Evolutionary conservation across 192 early-diverging fungal genomes (phyloP).

Genomic region (Podila epigama): DNA sequence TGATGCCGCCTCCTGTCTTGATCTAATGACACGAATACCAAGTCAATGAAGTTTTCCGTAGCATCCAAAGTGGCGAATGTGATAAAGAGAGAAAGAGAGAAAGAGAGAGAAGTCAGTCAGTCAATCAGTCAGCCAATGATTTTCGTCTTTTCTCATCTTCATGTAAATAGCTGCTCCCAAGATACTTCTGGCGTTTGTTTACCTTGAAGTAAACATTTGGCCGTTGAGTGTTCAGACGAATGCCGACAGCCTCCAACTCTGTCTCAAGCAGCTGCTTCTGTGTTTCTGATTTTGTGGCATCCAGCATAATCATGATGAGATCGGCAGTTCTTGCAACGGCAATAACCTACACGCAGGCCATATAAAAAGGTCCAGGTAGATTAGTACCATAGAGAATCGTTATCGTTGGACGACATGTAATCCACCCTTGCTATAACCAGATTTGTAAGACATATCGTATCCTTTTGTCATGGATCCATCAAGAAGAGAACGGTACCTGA

Average conservation of each 20-base stretch:
- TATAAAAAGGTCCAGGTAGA: background rate
- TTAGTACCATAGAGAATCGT: no score
- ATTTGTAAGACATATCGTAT: background rate
- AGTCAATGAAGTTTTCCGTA: background rate
- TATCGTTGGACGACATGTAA: no score
- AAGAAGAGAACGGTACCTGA: no score
- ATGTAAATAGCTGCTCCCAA: no score
- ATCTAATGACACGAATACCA: conserved; percentile 44
- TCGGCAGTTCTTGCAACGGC: conserved; percentile 97
- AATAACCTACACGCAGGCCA: conserved; percentile 55
- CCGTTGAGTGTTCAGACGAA: conserved; percentile 83
- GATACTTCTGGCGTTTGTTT: no score
- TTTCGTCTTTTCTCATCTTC: no score
- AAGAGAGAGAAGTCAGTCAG: background rate
- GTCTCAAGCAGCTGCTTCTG: conserved; percentile 86
- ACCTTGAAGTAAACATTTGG: conserved; percentile 98
- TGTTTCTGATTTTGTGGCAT: conserved; percentile 89
- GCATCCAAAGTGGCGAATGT: background rate
- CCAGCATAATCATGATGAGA: conserved; percentile 97
- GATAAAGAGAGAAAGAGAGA: background rate
- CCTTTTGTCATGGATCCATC: no score
- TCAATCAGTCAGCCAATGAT: no score
- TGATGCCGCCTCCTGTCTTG: conserved; percentile 97
- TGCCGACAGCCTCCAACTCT: conserved; percentile 96
- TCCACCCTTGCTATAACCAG: background rate